Evolutionary conservation across 768 basidiomycete genomes (phyloP).

Genomic region (Rhizopogon vesiculosus): DNA sequence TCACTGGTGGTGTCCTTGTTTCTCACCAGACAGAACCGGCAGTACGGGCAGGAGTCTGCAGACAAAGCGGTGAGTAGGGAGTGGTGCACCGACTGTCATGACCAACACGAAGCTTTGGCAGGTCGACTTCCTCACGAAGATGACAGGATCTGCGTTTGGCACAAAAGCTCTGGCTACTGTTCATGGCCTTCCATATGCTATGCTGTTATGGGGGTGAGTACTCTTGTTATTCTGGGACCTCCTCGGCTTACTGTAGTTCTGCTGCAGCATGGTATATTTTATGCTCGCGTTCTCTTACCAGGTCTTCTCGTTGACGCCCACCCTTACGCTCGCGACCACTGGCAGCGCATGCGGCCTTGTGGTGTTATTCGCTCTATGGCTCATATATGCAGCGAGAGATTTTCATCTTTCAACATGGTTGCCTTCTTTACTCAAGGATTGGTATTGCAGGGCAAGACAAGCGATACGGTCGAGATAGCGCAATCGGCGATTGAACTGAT

Average conservation of each 20-base stretch:
- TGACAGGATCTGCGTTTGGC: constrained; percentile 19
- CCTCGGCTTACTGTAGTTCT: background rate
- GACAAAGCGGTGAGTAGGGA: constrained; percentile 24
- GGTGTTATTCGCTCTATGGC: constrained; percentile 18
- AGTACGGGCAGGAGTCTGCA: constrained; percentile 16
- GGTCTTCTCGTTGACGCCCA: constrained; percentile 16
- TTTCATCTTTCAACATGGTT: background rate
- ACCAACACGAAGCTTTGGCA: background rate
- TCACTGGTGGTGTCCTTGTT: constrained; percentile 31
- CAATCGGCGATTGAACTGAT: background rate
- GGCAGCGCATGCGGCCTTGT: constrained; percentile 14
- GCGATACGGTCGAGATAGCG: background rate
- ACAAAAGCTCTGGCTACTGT: constrained; percentile 42
- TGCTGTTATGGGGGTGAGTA: constrained; percentile 50
- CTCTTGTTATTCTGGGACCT: background rate
- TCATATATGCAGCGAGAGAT: background rate
- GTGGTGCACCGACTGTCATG: background rate
- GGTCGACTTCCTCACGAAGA: background rate
- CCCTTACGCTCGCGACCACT: constrained; percentile 8
- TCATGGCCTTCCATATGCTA: constrained; percentile 45
- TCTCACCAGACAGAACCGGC: constrained; percentile 33
- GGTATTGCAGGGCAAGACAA: background rate
- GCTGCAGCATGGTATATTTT: constrained; percentile 21
- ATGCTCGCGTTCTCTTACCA: constrained; percentile 15
- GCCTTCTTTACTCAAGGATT: background rate